A percentile compares a stretch with the other conserved stretches of the same genome.
Evolutionary conservation across 2,329 filamentous ascomycete species (phyloP).

Genomic region (Diaporthe vaccinii): DNA sequence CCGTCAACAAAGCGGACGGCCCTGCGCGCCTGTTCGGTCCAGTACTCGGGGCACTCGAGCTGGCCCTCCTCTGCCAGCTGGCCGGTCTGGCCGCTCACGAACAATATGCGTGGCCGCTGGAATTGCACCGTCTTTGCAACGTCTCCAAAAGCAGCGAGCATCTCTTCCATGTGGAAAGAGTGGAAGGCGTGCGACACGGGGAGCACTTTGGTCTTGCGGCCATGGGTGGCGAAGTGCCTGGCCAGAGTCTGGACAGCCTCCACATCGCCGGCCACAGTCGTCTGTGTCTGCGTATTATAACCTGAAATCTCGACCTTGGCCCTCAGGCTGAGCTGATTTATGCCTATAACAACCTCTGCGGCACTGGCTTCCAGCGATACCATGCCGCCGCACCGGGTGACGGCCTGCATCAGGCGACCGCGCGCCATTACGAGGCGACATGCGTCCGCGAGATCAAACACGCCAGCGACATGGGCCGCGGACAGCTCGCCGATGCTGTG

Average conservation of each 20-base stretch:
- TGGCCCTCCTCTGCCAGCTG: not conserved
- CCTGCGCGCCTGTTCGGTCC: not conserved
- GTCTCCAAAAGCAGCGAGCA: not conserved
- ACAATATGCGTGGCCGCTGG: not conserved
- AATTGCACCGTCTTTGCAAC: not conserved
- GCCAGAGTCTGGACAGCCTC: not conserved
- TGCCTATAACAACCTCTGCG: not conserved
- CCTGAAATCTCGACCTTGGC: not conserved
- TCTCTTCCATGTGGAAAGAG: not conserved
- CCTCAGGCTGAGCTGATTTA: not conserved
- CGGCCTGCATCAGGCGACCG: not conserved
- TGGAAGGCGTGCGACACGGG: not conserved
- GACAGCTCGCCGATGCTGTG: not conserved
- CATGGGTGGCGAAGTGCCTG: not conserved
- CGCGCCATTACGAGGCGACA: not conserved
- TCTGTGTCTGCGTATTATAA: not conserved
- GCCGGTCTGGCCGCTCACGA: not conserved
- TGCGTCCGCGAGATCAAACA: not conserved
- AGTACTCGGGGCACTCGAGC: not conserved
- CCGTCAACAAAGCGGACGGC: not conserved
- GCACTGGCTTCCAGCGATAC: not conserved
- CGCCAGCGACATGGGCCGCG: not conserved
- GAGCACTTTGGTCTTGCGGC: not conserved
- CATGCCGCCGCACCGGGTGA: not conserved
- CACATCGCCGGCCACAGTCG: not conserved